phyloP scores from a whole-genome alignment of 495 filamentous ascomycete species.

The Alectoria sarmentosa region DNA sequence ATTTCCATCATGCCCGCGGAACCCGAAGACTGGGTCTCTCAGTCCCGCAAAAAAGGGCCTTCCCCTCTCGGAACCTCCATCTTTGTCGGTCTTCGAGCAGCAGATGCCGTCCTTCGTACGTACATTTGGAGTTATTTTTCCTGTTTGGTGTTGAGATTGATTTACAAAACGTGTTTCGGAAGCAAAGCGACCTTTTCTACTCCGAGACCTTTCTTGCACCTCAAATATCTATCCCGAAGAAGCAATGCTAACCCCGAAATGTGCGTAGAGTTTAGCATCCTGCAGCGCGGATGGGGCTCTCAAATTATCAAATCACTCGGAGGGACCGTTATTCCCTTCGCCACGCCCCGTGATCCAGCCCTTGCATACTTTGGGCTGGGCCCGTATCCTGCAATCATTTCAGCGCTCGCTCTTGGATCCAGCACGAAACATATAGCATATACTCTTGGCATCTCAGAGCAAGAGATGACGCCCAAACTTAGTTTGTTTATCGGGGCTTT shows the following conservation, averaged over 20 bases:
- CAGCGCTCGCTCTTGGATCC: slow-evolving; percentile 44
- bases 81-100: no score
- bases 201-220: no score
- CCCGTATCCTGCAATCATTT: slow-evolving; percentile 52
- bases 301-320: slow-evolving; percentile 22
- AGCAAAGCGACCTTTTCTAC: no score
- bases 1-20: neutral
- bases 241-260: no score
- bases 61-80: slow-evolving; percentile 43
- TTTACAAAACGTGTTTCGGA: no score
- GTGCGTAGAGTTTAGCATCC: slow-evolving; percentile 46
- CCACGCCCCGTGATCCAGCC: slow-evolving; percentile 8
- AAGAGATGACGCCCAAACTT: slow-evolving; percentile 36
- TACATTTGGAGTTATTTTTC: no score
- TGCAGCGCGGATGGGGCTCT: slow-evolving; percentile 28
- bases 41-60: slow-evolving; percentile 30
- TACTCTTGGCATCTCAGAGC: slow-evolving; percentile 33
- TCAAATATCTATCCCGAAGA: no score
- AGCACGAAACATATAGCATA: slow-evolving; percentile 47
- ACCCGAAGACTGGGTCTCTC: neutral
- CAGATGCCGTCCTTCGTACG: no score
- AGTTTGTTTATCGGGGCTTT: slow-evolving; percentile 34
- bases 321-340: slow-evolving; percentile 19
- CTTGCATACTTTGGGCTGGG: slow-evolving; percentile 46
- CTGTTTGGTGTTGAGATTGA: no score